phyloP scores from a whole-genome alignment of 2,329 filamentous ascomycete species.

The Colletotrichum cordylinicola region DNA sequence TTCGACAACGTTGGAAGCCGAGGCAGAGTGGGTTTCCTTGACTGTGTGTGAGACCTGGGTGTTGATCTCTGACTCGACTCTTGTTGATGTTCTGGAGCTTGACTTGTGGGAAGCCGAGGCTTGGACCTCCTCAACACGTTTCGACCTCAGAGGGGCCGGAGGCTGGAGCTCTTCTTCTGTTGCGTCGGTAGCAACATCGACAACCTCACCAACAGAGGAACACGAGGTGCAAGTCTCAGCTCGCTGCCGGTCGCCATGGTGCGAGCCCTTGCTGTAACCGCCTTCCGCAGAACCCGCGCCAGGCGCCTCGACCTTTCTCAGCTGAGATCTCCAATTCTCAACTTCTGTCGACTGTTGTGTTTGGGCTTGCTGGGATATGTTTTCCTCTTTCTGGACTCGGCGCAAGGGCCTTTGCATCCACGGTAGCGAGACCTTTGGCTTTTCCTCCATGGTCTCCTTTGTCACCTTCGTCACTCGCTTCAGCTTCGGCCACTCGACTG shows the following conservation, averaged over 20 bases:
- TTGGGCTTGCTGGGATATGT: not conserved
- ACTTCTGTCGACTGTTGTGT: not conserved
- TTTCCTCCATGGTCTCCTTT: not conserved
- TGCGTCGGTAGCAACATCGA: not conserved
- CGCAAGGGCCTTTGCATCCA: constrained; percentile 13
- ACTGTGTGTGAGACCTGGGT: not conserved
- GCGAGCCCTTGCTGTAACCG: not conserved
- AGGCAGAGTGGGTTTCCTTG: not conserved
- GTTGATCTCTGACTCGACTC: not conserved
- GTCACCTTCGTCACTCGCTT: constrained; percentile 13
- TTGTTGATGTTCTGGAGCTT: not conserved
- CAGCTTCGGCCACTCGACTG: constrained; percentile 15
- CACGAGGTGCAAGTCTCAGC: no score
- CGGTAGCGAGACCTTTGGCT: not conserved
- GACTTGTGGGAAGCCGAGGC: not conserved
- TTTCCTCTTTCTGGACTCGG: constrained; percentile 13
- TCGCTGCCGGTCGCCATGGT: not conserved
- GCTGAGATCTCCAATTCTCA: constrained; percentile 11
- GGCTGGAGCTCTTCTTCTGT: not conserved
- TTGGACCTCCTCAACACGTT: not conserved
- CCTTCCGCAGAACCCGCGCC: not conserved
- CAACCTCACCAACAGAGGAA: not conserved
- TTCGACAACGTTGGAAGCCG: not conserved
- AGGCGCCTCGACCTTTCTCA: not conserved
- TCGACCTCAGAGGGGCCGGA: not conserved